These are phyloP conservation scores for Blastobotrys robertii DNA, from an alignment of 805 yeast species.

Conservation along the genomic window DNA sequence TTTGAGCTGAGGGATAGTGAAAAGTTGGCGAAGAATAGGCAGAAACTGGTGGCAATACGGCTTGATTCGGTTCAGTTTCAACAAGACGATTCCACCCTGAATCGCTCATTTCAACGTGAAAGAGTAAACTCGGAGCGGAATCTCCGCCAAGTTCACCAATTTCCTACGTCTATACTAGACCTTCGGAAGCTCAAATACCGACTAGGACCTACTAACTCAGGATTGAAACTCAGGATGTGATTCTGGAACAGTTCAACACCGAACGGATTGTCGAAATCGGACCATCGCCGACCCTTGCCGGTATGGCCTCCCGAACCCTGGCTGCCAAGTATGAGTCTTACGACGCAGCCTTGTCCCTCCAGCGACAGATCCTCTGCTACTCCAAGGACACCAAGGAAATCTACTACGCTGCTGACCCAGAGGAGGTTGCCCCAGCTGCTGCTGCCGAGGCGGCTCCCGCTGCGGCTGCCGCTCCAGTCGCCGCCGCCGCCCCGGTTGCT, in stretches of 20 bases:
- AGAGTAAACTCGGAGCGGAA: no score
- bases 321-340: constrained; percentile 93
- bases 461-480: constrained; percentile 37
- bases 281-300: constrained; percentile 97
- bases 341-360: constrained; percentile 90
- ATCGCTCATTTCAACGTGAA: no score
- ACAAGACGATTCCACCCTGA: no score
- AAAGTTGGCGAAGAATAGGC: no score
- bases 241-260: constrained; percentile 85
- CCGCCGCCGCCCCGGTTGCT: constrained; percentile 51
- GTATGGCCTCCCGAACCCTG: constrained; percentile 96
- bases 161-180: no score
- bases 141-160: no score
- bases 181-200: no score
- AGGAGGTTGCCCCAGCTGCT: constrained; percentile 26
- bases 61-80: no score
- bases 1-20: no score
- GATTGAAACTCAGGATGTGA: constrained; percentile 98
- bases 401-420: constrained; percentile 63
- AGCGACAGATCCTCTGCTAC: constrained; percentile 91
- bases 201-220: no score
- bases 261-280: constrained; percentile 98
- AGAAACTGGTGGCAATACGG: no score
- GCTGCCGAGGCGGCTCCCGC: constrained; percentile 22
- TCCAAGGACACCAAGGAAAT: constrained; percentile 94